Evolutionary conservation across 2,329 filamentous ascomycete genomes (phyloP).

Genomic region (Diaporthe australafricana): DNA sequence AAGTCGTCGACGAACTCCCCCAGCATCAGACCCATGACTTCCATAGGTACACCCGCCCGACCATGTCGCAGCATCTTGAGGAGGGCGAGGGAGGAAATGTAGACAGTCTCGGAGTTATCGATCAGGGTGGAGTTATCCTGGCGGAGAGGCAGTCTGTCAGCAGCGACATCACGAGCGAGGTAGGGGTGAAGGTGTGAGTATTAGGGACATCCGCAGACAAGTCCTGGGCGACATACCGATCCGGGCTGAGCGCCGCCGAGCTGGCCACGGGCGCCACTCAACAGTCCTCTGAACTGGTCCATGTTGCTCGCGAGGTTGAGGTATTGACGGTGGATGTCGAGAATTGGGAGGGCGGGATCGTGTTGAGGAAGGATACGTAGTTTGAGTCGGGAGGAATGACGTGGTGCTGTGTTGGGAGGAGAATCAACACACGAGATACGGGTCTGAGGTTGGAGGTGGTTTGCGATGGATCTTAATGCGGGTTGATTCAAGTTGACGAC

Average conservation of each 20-base stretch:
- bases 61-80: constrained; percentile 99
- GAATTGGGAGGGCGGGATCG: neutral
- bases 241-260: constrained; percentile 70
- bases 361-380: constrained; percentile 3
- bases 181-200: neutral
- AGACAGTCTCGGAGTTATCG: constrained; percentile 99
- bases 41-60: constrained; percentile 97
- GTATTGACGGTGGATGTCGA: neutral
- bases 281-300: constrained; percentile 93
- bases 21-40: constrained; percentile 99
- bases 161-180: neutral
- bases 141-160: constrained; percentile 34
- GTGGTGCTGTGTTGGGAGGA: constrained; percentile 16
- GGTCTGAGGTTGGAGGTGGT: constrained; percentile 31
- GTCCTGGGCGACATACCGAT: constrained; percentile 62
- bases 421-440: constrained; percentile 9
- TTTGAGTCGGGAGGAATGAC: neutral
- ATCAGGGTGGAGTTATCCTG: constrained; percentile 93
- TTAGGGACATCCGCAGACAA: neutral
- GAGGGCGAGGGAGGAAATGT: constrained; percentile 96
- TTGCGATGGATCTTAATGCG: constrained; percentile 29
- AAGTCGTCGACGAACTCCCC: constrained; percentile 99
- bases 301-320: constrained; percentile 60
- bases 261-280: constrained; percentile 78
- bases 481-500: constrained; percentile 43